These are phyloP conservation scores for Arachis monticola DNA, from an alignment of 331 rosid genomes.

Conservation along the genomic window DNA sequence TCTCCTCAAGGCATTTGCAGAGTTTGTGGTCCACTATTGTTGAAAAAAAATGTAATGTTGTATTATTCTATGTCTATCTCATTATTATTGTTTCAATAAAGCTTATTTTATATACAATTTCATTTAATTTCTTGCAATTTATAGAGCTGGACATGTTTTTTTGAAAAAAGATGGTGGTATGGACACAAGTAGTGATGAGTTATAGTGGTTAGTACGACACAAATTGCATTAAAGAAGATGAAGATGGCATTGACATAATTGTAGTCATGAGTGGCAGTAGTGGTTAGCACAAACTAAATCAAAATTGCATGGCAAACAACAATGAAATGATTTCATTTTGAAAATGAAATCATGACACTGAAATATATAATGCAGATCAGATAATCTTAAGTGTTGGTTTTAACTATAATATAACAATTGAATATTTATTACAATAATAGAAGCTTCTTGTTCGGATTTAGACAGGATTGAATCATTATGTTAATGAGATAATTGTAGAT, in stretches of 20 bases:
- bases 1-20: conserved; percentile 31
- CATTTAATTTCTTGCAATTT: conserved; percentile 27
- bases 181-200: conserved; percentile 32
- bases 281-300: conserved; percentile 36
- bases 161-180: conserved; percentile 19
- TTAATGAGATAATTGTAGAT: conserved; percentile 4
- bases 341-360: neutral
- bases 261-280: conserved; percentile 41
- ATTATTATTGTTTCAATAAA: conserved; percentile 5
- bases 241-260: conserved; percentile 27
- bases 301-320: conserved; percentile 48
- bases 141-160: conserved; percentile 30
- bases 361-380: conserved; percentile 5
- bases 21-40: conserved; percentile 34
- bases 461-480: conserved; percentile 22
- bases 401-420: conserved; percentile 12
- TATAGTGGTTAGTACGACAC: conserved; percentile 39
- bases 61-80: neutral
- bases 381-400: neutral
- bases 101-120: neutral
- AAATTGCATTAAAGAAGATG: conserved; percentile 37
- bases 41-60: neutral
- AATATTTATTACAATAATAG: neutral
- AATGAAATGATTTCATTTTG: conserved; percentile 35
- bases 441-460: neutral